A percentile compares a stretch with the other conserved stretches of the same genome.
phyloP scores from a whole-genome alignment of 768 basidiomycete species.

The Tylopilus cervinicoccineus region DNA sequence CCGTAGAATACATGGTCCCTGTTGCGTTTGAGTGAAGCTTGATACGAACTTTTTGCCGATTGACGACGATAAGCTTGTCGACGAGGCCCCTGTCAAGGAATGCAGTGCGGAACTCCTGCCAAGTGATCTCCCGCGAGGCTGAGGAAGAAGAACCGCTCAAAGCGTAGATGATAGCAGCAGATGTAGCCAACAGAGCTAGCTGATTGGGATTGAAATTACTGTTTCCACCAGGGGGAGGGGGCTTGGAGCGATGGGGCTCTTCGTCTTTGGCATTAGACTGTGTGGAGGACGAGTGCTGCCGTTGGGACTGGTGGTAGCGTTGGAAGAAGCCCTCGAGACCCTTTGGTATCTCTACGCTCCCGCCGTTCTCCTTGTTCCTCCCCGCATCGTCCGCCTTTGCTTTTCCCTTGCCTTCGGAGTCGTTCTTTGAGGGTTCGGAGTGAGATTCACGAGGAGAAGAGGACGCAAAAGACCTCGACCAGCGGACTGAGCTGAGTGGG shows the following conservation, averaged over 20 bases:
- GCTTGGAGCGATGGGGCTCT: slow-evolving; percentile 37
- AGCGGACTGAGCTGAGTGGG: slow-evolving; percentile 28
- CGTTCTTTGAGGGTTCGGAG: slow-evolving; percentile 26
- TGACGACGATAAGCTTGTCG: slow-evolving; percentile 89
- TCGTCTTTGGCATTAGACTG: slow-evolving; percentile 30
- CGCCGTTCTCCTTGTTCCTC: slow-evolving; percentile 29
- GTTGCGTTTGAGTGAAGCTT: slow-evolving; percentile 90
- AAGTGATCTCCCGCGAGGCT: slow-evolving; percentile 87
- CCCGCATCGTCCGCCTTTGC: slow-evolving; percentile 32
- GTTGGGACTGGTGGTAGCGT: slow-evolving; percentile 48
- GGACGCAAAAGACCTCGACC: slow-evolving; percentile 46
- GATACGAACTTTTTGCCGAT: slow-evolving; percentile 85
- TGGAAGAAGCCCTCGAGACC: slow-evolving; percentile 78
- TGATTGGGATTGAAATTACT: slow-evolving; percentile 56
- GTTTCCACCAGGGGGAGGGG: slow-evolving; percentile 43
- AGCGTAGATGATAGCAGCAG: slow-evolving; percentile 62
- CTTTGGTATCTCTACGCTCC: slow-evolving; percentile 48
- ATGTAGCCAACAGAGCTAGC: slow-evolving; percentile 53
- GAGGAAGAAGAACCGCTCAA: slow-evolving; percentile 45
- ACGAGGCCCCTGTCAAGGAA: slow-evolving; percentile 97
- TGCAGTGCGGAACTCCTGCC: slow-evolving; percentile 98
- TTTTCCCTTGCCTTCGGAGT: slow-evolving; percentile 28
- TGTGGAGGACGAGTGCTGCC: slow-evolving; percentile 26
- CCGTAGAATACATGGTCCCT: slow-evolving; percentile 67
- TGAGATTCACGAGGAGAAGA: slow-evolving; percentile 34